These are phyloP conservation scores for Microcyclospora pomicola DNA, from an alignment of 2,329 filamentous ascomycete species.

Conservation along the genomic window DNA sequence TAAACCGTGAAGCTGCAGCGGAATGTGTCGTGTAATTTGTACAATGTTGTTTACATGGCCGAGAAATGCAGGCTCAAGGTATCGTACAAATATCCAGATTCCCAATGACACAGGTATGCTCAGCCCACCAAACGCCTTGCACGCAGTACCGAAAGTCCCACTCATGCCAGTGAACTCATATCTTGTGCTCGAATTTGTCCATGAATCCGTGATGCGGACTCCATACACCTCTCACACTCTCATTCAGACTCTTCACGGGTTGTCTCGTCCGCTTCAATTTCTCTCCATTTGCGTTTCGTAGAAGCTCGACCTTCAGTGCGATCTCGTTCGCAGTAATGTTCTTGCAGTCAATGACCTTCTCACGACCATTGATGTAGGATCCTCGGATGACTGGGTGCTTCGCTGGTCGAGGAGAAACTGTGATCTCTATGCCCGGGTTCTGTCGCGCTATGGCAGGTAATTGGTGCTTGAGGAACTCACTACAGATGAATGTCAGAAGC, in stretches of 20 bases:
- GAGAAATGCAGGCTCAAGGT: no score
- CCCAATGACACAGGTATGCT: no score
- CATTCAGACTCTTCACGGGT: conserved; percentile 47
- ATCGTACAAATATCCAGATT: no score
- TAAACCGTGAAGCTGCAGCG: no score
- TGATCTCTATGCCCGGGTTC: conserved; percentile 84
- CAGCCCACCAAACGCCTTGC: no score
- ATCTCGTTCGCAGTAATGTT: conserved; percentile 74
- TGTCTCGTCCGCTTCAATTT: conserved; percentile 47
- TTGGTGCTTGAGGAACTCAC: conserved; percentile 64
- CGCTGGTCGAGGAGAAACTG: conserved; percentile 75
- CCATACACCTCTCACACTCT: conserved; percentile 53
- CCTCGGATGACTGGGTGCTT: conserved; percentile 82
- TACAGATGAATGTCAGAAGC: conserved; percentile 23
- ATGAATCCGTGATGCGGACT: conserved; percentile 47
- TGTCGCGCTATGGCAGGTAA: conserved; percentile 64
- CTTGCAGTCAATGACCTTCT: conserved; percentile 76
- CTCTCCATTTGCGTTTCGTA: conserved; percentile 63
- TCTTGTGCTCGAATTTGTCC: conserved; percentile 35
- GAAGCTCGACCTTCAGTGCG: conserved; percentile 59
- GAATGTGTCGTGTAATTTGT: no score
- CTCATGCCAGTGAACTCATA: conserved; percentile 23
- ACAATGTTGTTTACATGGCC: no score
- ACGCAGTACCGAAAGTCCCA: background rate
- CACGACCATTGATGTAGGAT: conserved; percentile 80